Evolutionary conservation across 768 basidiomycete genomes (phyloP), one percentile per base, ranked within the genome.

Genomic region (Phaeolepiota aurea): DNA sequence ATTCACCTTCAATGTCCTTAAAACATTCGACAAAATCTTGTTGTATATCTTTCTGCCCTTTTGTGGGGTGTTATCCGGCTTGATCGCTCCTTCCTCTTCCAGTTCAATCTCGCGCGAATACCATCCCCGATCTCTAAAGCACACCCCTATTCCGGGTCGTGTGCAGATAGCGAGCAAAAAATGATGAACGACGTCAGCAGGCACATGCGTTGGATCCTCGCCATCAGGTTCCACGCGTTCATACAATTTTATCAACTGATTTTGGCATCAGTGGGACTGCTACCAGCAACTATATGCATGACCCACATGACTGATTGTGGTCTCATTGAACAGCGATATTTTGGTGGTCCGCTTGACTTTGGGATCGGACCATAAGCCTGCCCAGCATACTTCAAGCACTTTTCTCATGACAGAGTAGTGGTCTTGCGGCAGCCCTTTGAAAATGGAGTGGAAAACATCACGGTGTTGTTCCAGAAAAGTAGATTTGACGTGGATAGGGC

Each of bases 91-190:
- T n/a, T 59, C 59, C 1, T 61, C 59, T 7, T 69, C 69, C 13
- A 58, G 61, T 13, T 71, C 72, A 2, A 58, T 55, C 45, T 83
- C 82, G 2, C 87, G 78, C 3, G 79, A 79, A 50, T 96, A 97
- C 92, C 92, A 97, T 2, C 92, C 92, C 5, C 76, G 71, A 51
- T 93, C 89, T 38, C 67, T 77, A 62, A 94, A 96, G 53, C 92
- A 97, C 11, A 96, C 69, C 0, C 92, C 92, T 10, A 68, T 62
- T 0, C 92, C 91, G 0, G 88, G 86, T 18, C 76, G 77, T 0
- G 87, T 84, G 50, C 84, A 87, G 20, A 90, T 77, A 1, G 83
- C 84, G 19, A 93, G 73, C 9, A 96, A 63, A 58, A 96, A 97
- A 50, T 92, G 89, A 45, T 90, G 87, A 0, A 76, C 80, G 3